phyloP scores from a whole-genome alignment of 1,284 basidiomycete genomes.

The Fomitopsis betulina region DNA sequence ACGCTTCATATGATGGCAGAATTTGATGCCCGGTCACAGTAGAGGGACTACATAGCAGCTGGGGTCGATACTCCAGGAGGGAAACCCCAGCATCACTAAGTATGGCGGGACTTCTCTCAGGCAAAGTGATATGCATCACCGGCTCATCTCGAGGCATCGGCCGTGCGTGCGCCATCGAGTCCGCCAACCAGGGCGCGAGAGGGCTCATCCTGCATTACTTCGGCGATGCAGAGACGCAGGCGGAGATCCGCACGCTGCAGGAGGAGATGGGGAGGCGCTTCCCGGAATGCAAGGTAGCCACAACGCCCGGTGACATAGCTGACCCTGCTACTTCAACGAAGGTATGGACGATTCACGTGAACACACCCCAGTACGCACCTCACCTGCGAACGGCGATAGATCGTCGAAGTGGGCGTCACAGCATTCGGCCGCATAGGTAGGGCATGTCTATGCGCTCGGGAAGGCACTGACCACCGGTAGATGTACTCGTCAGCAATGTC shows the following conservation, averaged over 20 bases:
- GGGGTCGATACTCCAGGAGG: background rate
- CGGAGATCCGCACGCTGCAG: slow-evolving; percentile 44
- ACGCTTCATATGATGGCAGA: background rate
- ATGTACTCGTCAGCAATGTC: slow-evolving; percentile 66
- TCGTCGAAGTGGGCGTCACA: slow-evolving; percentile 53
- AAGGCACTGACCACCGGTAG: slow-evolving; percentile 15
- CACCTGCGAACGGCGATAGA: slow-evolving; percentile 31
- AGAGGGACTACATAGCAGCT: background rate
- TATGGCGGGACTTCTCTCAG: slow-evolving; percentile 38
- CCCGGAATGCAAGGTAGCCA: slow-evolving; percentile 30
- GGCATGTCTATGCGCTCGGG: background rate
- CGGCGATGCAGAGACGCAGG: slow-evolving; percentile 53
- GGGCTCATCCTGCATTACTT: slow-evolving; percentile 69
- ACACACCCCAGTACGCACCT: background rate
- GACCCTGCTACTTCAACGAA: slow-evolving; percentile 54
- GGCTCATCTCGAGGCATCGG: slow-evolving; percentile 82
- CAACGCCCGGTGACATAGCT: slow-evolving; percentile 67
- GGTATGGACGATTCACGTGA: slow-evolving; percentile 29
- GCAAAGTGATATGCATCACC: slow-evolving; percentile 70
- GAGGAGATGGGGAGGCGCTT: slow-evolving; percentile 38
- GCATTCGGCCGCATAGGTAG: slow-evolving; percentile 66
- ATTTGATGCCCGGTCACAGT: background rate
- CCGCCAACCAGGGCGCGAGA: slow-evolving; percentile 62
- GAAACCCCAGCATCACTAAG: background rate
- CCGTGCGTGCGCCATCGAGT: slow-evolving; percentile 64